A percentile compares a stretch with the other conserved stretches of the same genome.
Evolutionary conservation across 2,329 filamentous ascomycete species (phyloP).

Genomic region (Emericellopsis cladophorae): DNA sequence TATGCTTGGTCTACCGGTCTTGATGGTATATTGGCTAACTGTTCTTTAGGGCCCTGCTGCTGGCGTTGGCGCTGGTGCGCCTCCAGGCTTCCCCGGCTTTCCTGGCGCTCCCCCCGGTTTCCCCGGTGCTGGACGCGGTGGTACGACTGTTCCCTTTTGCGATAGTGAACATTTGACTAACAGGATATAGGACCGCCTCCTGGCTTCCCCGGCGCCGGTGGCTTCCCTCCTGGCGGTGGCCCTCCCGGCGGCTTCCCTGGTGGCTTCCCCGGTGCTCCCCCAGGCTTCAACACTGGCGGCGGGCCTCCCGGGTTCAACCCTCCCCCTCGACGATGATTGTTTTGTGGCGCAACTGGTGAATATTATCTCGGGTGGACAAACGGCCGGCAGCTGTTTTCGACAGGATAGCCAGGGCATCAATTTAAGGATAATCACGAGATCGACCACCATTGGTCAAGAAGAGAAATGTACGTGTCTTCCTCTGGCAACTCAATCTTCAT

Average conservation of each 20-base stretch:
- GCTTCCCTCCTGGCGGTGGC: slow-evolving; percentile 32
- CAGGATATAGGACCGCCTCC: slow-evolving; percentile 22
- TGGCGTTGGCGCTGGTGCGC: slow-evolving; percentile 64
- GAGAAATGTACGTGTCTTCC: slow-evolving; percentile 16
- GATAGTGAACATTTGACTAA: slow-evolving; percentile 11
- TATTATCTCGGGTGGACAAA: too few species aligned
- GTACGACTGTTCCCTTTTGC: slow-evolving; percentile 31
- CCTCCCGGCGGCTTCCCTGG: slow-evolving; percentile 26
- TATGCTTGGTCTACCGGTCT: slow-evolving; percentile 17
- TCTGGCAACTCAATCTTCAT: slow-evolving; percentile 1
- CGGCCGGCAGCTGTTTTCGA: too few species aligned
- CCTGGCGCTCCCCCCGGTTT: slow-evolving; percentile 34
- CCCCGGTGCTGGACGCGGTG: slow-evolving; percentile 36
- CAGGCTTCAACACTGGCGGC: slow-evolving; percentile 37
- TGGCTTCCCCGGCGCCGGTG: slow-evolving; percentile 25
- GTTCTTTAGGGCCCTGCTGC: slow-evolving; percentile 57
- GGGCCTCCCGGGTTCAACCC: slow-evolving; percentile 67
- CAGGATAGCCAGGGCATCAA: background rate
- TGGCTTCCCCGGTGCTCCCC: slow-evolving; percentile 30
- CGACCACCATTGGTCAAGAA: slow-evolving; percentile 8
- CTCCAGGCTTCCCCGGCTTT: slow-evolving; percentile 43
- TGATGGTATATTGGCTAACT: slow-evolving; percentile 7
- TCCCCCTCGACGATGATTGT: slow-evolving; percentile 44
- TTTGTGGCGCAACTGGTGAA: slow-evolving; percentile 1
- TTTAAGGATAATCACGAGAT: background rate